Conservation (phyloP, 495 filamentous ascomycete genomes). For the Talaromyces liani region DNA sequence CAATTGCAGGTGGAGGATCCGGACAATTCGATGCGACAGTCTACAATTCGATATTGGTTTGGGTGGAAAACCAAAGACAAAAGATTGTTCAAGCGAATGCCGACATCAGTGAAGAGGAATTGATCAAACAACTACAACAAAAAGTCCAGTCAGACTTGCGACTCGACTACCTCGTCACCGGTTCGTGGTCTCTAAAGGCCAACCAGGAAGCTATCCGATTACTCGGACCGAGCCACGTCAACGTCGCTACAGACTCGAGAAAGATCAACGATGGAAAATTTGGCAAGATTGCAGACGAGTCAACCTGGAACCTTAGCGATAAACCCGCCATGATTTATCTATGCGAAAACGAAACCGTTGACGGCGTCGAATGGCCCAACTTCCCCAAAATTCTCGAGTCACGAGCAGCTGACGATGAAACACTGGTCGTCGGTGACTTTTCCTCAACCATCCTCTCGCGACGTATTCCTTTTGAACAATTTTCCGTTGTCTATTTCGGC, state of each 20-base stretch:
- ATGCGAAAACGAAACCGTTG: slow-evolving; percentile 87
- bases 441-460: slow-evolving; percentile 67
- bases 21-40: slow-evolving; percentile 75
- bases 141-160: slow-evolving; percentile 60
- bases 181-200: slow-evolving; percentile 89
- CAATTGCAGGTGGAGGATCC: slow-evolving; percentile 52
- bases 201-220: slow-evolving; percentile 74
- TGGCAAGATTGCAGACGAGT: slow-evolving; percentile 69
- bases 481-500: slow-evolving; percentile 24
- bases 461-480: slow-evolving; percentile 37
- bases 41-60: slow-evolving; percentile 73
- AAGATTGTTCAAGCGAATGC: slow-evolving; percentile 26
- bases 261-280: slow-evolving; percentile 77
- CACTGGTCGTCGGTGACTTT: slow-evolving; percentile 78
- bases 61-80: slow-evolving; percentile 54
- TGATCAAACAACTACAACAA: slow-evolving; percentile 51
- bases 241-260: slow-evolving; percentile 66
- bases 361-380: slow-evolving; percentile 85
- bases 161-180: slow-evolving; percentile 87
- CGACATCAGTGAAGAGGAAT: slow-evolving; percentile 37
- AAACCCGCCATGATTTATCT: slow-evolving; percentile 74
- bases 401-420: slow-evolving; percentile 41
- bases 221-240: slow-evolving; percentile 69
- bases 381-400: slow-evolving; percentile 60
- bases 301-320: slow-evolving; percentile 66